These are phyloP conservation scores for Miamiensis avidus DNA, from an alignment of 169 alveolate genomes.

Conservation along the genomic window DNA sequence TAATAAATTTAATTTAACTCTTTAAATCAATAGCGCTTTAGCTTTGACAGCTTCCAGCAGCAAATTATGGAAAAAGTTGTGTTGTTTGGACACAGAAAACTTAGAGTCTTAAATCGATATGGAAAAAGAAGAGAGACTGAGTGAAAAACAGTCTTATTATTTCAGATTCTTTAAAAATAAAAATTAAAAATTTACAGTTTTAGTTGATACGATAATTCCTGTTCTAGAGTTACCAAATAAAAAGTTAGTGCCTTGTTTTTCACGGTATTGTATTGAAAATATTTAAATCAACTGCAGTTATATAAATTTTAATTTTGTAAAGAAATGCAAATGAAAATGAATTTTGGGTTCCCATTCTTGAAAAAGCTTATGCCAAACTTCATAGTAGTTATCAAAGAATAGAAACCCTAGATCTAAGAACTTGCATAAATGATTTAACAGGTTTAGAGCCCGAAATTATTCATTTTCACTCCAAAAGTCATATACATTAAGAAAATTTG, in stretches of 20 bases:
- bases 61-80: neutral
- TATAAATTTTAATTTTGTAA: too few relatives aligned
- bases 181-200: neutral
- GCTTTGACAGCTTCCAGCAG: neutral
- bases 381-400: slow-evolving; percentile 38
- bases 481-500: neutral
- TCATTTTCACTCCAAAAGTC: neutral
- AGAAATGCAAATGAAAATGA: slow-evolving; percentile 30
- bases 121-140: neutral
- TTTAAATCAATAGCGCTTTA: neutral
- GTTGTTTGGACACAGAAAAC: neutral
- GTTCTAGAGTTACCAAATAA: neutral
- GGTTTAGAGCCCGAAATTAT: neutral
- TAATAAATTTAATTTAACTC: too few relatives aligned
- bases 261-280: too few relatives aligned
- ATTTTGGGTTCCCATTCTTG: slow-evolving; percentile 52
- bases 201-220: neutral
- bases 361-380: slow-evolving; percentile 66
- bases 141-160: too few relatives aligned
- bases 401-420: slow-evolving; percentile 6
- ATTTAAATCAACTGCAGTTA: too few relatives aligned
- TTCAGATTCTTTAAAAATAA: neutral
- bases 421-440: neutral
- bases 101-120: neutral
- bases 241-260: neutral